Evolutionary conservation across 2,329 filamentous ascomycete genomes (phyloP).

Genomic region (Ascochyta clinopodiicola): DNA sequence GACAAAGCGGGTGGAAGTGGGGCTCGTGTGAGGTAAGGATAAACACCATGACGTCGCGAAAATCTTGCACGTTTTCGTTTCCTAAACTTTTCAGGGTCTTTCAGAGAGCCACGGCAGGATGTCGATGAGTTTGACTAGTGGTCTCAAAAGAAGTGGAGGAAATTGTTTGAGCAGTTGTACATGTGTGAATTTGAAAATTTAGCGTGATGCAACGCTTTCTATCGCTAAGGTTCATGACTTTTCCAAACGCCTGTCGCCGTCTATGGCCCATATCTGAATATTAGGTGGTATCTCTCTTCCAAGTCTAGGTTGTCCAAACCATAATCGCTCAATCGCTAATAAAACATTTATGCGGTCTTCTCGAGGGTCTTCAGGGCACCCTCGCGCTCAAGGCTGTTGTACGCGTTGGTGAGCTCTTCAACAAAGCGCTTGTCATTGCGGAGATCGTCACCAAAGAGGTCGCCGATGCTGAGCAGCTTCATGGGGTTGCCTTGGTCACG

Average conservation of each 20-base stretch:
- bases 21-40: slow-evolving; percentile 11
- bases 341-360: slow-evolving; percentile 20
- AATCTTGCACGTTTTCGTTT: neutral
- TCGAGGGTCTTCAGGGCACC: slow-evolving; percentile 32
- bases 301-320: slow-evolving; percentile 12
- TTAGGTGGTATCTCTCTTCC: slow-evolving; percentile 18
- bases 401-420: slow-evolving; percentile 29
- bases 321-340: slow-evolving; percentile 18
- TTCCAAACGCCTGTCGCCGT: slow-evolving; percentile 16
- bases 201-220: slow-evolving; percentile 17
- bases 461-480: slow-evolving; percentile 25
- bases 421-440: slow-evolving; percentile 36
- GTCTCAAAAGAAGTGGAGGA: neutral
- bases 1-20: neutral
- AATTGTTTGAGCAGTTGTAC: neutral
- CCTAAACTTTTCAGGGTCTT: neutral
- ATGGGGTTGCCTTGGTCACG: slow-evolving; percentile 23
- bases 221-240: slow-evolving; percentile 17
- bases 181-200: slow-evolving; percentile 13
- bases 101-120: neutral
- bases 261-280: slow-evolving; percentile 13
- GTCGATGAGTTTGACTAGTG: neutral
- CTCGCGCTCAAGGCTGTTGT: slow-evolving; percentile 28
- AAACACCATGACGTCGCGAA: slow-evolving; percentile 11
- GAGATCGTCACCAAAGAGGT: slow-evolving; percentile 37